Percentiles rank a stretch among this genome's conserved stretches.
These are phyloP conservation scores for Przewalskia tangutica DNA, from an alignment of 257 asterid genomes.

Conservation along the genomic window DNA sequence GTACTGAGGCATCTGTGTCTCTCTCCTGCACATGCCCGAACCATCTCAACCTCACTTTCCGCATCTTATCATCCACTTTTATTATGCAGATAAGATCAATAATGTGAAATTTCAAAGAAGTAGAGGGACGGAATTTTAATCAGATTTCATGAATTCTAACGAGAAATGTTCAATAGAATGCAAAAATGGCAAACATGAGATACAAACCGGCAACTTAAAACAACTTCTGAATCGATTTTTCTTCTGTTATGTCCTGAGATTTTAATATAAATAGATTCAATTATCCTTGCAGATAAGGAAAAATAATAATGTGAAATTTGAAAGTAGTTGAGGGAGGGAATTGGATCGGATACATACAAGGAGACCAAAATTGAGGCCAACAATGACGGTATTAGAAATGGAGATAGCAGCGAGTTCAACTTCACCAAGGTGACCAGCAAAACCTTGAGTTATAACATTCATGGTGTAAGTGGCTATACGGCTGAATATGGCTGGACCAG, in stretches of 20 bases:
- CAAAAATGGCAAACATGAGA: background rate
- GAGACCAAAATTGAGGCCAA: constrained; percentile 43
- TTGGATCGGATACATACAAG: constrained; percentile 15
- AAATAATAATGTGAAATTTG: background rate
- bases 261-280: too few species aligned
- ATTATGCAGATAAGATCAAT: background rate
- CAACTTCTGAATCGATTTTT: background rate
- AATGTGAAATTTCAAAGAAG: background rate
- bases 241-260: too few species aligned
- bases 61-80: too few species aligned
- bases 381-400: constrained; percentile 40
- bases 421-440: constrained; percentile 49
- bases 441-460: constrained; percentile 30
- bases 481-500: constrained; percentile 33
- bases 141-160: background rate
- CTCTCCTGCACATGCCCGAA: too few species aligned
- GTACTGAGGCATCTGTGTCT: too few species aligned
- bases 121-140: background rate
- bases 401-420: constrained; percentile 40
- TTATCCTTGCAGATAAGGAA: background rate
- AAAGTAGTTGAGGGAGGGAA: background rate
- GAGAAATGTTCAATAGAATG: background rate
- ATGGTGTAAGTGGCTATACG: constrained; percentile 25
- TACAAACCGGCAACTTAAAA: background rate
- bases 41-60: too few species aligned